Conservation (phyloP, 2,329 filamentous ascomycete species). For the Penicillium decumbens region DNA sequence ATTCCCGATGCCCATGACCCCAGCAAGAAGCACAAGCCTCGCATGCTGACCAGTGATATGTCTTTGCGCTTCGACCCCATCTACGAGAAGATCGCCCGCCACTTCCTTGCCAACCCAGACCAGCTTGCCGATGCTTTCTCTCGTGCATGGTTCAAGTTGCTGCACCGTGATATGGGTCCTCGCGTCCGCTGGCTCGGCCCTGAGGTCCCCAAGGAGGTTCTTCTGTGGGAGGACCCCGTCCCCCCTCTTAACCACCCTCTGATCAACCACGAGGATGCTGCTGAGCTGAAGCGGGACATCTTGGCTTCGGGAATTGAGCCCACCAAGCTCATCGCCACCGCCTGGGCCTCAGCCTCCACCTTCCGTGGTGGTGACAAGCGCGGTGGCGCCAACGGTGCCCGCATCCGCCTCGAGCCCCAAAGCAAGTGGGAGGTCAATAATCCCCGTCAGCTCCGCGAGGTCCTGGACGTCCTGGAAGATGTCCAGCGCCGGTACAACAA, state of each 20-base stretch:
- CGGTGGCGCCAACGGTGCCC: slow-evolving; percentile 74
- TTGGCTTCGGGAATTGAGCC: slow-evolving; percentile 58
- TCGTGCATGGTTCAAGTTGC: slow-evolving; percentile 77
- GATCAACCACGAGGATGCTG: slow-evolving; percentile 59
- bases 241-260: slow-evolving; percentile 56
- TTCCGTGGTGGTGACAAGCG: slow-evolving; percentile 76
- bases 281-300: slow-evolving; percentile 64
- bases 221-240: slow-evolving; percentile 72
- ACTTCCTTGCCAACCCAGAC: slow-evolving; percentile 64
- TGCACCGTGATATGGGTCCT: slow-evolving; percentile 75
- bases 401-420: slow-evolving; percentile 69
- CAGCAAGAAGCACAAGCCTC: slow-evolving; percentile 68
- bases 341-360: slow-evolving; percentile 66
- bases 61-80: slow-evolving; percentile 65
- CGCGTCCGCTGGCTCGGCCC: slow-evolving; percentile 67
- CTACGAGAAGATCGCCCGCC: slow-evolving; percentile 71
- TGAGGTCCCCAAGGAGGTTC: slow-evolving; percentile 64
- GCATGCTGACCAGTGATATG: slow-evolving; percentile 72
- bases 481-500: slow-evolving; percentile 65
- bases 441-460: slow-evolving; percentile 59
- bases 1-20: slow-evolving; percentile 68
- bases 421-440: slow-evolving; percentile 72
- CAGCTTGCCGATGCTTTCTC: slow-evolving; percentile 66
- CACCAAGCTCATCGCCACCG: slow-evolving; percentile 59
- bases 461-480: slow-evolving; percentile 58